Percentiles rank a stretch among this genome's conserved stretches.
phyloP scores from a whole-genome alignment of 164 flowering plant species.

The Cinnamomum micranthum region DNA sequence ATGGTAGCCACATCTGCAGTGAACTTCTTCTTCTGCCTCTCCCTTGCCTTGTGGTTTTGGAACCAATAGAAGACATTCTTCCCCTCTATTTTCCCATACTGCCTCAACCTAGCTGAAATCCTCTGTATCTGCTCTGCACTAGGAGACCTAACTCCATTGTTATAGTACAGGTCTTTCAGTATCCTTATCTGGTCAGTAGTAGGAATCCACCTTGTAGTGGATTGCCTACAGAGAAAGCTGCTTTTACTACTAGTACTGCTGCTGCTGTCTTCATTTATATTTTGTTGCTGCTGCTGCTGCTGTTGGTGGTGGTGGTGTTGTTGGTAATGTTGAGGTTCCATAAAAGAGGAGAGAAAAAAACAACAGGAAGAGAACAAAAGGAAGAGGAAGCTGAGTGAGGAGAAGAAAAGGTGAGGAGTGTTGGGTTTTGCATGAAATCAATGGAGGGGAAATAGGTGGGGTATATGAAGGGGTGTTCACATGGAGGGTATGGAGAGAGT shows the following conservation, averaged over 20 bases:
- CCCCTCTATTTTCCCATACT: slow-evolving; percentile 96
- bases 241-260: slow-evolving; percentile 30
- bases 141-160: slow-evolving; percentile 87
- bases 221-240: slow-evolving; percentile 62
- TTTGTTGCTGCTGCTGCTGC: slow-evolving; percentile 19
- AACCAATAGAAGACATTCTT: slow-evolving; percentile 99
- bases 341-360: slow-evolving; percentile 11
- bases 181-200: slow-evolving; percentile 92
- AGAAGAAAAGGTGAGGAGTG: not conserved
- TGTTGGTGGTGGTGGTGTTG: slow-evolving; percentile 17
- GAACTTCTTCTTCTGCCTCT: slow-evolving; percentile 84
- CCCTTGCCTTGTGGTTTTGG: slow-evolving; percentile 96
- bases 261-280: slow-evolving; percentile 26
- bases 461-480: slow-evolving; percentile 17
- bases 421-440: slow-evolving; percentile 11
- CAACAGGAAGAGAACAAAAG: slow-evolving; percentile 20
- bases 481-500: slow-evolving; percentile 21
- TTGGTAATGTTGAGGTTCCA: slow-evolving; percentile 46
- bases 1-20: slow-evolving; percentile 29
- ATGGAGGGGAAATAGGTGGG: not conserved
- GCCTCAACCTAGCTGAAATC: slow-evolving; percentile 73
- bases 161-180: slow-evolving; percentile 85
- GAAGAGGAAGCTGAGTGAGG: slow-evolving; percentile 8
- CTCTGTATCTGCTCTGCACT: slow-evolving; percentile 86
- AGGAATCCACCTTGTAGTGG: slow-evolving; percentile 90